Evolutionary conservation across 2,329 filamentous ascomycete species (phyloP), one percentile per base, ranked within the genome.

Genomic region (Zarea fungicola): DNA sequence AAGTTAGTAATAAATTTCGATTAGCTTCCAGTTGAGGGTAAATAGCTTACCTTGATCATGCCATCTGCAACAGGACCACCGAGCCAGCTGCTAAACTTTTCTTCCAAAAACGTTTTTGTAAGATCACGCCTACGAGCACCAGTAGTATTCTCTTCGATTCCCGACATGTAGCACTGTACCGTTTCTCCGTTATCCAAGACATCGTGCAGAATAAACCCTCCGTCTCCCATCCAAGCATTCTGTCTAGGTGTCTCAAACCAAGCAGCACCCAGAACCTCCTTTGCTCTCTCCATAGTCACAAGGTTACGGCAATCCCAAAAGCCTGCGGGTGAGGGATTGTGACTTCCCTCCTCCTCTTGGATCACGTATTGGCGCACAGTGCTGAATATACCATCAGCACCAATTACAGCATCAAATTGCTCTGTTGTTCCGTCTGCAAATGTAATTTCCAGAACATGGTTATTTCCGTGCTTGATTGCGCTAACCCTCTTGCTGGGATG

Each of bases 371-470:
- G 51, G 16, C 55, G 53, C 6, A 58, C 56, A 0, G 42, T 28
- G 28, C 57, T 49, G 23, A 55, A 55, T 10, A 59, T 57, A 8
- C 56, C 57, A 26, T 60, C 56, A 4, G 57, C 55, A 14, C 58
- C 57, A 11, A 60, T 55, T 4, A 59, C 45, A 2, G 55, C 52
- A 39, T 59, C 50, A 26, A 56, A 56, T 2, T 39, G 32, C 6
- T 51, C 49, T 0, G 36, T 41, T 5, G 39, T 42, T 3, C 54
- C 58, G 37, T 59, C 55, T 2, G 42, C 21, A 18, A 48, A 48
- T 8, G 8, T 9, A 16, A 42, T 13, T 6, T 5, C 13, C 16
- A 48, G 6, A n/a, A n/a, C 36, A 26, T 31, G 8, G 18, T 42
- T 3, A 40, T 26, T 11, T 35, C 6, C 25, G 43, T 31, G 23